Base-by-base conservation (phyloP, 352 stramenopile genomes). In the Phytophthora meadii region DNA sequence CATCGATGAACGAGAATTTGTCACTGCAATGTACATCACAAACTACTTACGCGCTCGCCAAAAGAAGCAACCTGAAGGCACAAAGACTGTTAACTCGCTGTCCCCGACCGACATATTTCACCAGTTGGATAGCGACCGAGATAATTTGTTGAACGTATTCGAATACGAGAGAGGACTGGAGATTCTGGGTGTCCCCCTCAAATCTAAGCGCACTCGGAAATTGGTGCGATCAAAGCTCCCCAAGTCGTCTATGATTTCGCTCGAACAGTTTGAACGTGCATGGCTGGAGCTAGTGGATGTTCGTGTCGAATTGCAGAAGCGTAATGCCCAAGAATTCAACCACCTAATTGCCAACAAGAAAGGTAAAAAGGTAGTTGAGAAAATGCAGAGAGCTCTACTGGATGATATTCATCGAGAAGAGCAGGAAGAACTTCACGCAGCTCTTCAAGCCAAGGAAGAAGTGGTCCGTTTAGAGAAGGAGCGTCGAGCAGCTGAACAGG, bases 1-100 rank as follows among this genome's bases (percentile, higher is more conserved):
- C 54, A 88, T 88, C 25, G 83, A 93, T 54, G 82, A 90, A 56
- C 76, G 82, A 2, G 82, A 92, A 51, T 93, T 93, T 59, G 79
- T 93, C 11, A 61, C 82, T 4, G 84, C 82, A 15, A 68, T 93
- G 54, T 92, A 93, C 51, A 81, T 93, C 45, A 88, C 84, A 24
- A 90, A 92, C 55, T 77, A 84, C 52, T 76, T 93, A 14, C 78
- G 81, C 3, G 9, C 54, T 10, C 59, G 74, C 22, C 60, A 55
- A 17, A 64, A 46, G 34, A 59, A 68, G 7, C 37, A 41, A 14
- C 66, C 60, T 24, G 37, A 47, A 22, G 41, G 27, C 9, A 39
- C 5, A 1, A 64, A 47, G 11, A 12, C 42, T 44, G 24, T n/a
- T 47, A 47, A 62, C 41, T 50, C 61, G 12, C 49, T 91, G 4